Conservation (phyloP, 2,329 filamentous ascomycete species). For the Amphichorda felina region DNA sequence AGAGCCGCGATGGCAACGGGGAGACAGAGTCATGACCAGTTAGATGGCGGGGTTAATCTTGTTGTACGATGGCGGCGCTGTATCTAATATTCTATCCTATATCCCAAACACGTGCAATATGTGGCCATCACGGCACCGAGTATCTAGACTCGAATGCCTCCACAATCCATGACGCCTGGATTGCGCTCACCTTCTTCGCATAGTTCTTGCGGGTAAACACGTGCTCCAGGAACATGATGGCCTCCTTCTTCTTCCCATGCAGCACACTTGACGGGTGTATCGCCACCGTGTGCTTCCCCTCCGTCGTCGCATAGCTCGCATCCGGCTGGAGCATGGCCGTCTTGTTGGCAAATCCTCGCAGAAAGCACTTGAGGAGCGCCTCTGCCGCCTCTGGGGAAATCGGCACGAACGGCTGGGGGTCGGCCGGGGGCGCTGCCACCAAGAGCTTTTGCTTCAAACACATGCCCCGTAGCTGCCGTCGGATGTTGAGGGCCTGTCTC, state of each 20-base stretch:
- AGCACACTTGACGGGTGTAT: constrained; percentile 53
- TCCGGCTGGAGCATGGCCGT: constrained; percentile 50
- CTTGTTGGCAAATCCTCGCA: constrained; percentile 47
- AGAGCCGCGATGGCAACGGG: constrained; percentile 19
- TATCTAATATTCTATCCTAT: no score
- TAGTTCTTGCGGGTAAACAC: constrained; percentile 57
- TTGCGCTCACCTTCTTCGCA: constrained; percentile 51
- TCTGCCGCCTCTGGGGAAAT: constrained; percentile 41
- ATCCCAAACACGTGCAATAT: no score
- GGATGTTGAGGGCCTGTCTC: constrained; percentile 49
- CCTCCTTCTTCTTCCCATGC: constrained; percentile 50
- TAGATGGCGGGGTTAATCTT: not conserved
- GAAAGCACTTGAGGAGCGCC: constrained; percentile 45
- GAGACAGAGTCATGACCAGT: constrained; percentile 10
- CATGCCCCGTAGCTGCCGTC: constrained; percentile 46
- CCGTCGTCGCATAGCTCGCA: constrained; percentile 45
- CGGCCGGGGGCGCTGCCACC: constrained; percentile 28
- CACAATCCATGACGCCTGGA: constrained; percentile 47
- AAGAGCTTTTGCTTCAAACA: constrained; percentile 41
- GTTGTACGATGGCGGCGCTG: not conserved
- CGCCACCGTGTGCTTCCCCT: constrained; percentile 47
- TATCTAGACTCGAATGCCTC: constrained; percentile 26
- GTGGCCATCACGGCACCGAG: no score
- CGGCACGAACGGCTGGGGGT: constrained; percentile 45
- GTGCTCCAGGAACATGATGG: constrained; percentile 58